Base-by-base conservation (phyloP, 352 stramenopile genomes). In the Aphanomyces invadans region DNA sequence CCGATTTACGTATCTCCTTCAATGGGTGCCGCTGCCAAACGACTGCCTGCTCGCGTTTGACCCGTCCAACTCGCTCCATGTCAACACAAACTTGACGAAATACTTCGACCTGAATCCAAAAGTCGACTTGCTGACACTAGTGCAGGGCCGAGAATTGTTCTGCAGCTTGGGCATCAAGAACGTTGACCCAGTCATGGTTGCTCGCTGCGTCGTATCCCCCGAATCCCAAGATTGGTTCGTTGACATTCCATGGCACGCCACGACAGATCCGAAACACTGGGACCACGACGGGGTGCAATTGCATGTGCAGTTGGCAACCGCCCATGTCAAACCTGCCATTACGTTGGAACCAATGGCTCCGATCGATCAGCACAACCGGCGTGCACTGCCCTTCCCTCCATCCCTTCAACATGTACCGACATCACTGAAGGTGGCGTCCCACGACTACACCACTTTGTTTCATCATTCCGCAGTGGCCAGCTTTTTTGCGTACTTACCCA, bases 101-200 rank as follows among this genome's bases (percentile, higher is more conserved):
- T 57, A 57, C 29, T n/a, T 57, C 25, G 19, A 57, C 21, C 36
- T 57, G 49, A 32, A 57, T 29, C 49, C 49, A 5, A 28, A 57
- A 57, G 49, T 36, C 19, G 49, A 57, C 4, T n/a, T 57, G 11
- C 49, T 57, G 21, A 57, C 49, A 2, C 49, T 57, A 12, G 49
- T 26, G 11, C 49, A 57, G 29, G 49, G 49, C 7, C 49, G 49
- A 7, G 49, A 57, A 32, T 38, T 57, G 49, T 57, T 57, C 36
- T 57, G 36, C 49, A 57, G 49, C 23, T 57, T 57, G 49, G 29
- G 29, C 17, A 57, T 57, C 49, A n/a, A 57, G 23, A 11, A 42
- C 15, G 36, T 29, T 26, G 49, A 57, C 29, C 49, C 49, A 7
- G 10, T 19, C 7, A 39, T 32, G 11, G 25, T 57, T 9, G 17